Conservation (phyloP, 164 flowering plant genomes). For the Cinnamomum micranthum region DNA sequence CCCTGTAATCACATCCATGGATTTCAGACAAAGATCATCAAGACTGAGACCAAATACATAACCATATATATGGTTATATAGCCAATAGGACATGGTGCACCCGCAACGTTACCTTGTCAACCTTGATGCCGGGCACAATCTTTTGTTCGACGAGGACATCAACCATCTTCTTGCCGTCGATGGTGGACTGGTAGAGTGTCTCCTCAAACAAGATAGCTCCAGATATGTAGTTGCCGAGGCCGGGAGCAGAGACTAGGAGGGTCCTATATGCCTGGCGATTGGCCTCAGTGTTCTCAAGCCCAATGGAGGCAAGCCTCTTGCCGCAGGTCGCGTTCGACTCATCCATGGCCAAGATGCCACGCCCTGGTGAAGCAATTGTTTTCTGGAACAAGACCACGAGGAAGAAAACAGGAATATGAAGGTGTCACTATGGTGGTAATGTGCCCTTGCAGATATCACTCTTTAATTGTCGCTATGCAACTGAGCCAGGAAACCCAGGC, state of each 20-base stretch:
- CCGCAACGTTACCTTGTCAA: background rate
- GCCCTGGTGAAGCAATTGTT: constrained; percentile 76
- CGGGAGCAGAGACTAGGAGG: constrained; percentile 70
- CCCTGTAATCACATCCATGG: background rate
- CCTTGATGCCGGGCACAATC: constrained; percentile 4
- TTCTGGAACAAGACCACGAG: constrained; percentile 34
- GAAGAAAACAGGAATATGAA: background rate
- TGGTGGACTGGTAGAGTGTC: constrained; percentile 5
- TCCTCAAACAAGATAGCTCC: constrained; percentile 2
- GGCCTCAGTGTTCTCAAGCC: constrained; percentile 90
- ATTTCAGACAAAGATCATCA: background rate
- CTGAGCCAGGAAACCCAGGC: too few relatives aligned
- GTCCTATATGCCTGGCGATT: constrained; percentile 91
- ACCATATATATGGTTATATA: background rate
- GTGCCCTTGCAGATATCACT: too few relatives aligned
- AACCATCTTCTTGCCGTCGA: background rate
- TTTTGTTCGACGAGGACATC: background rate
- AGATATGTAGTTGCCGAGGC: constrained; percentile 72
- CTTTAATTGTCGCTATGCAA: too few relatives aligned
- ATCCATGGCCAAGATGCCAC: constrained; percentile 93
- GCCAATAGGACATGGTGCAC: background rate
- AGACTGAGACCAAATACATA: background rate
- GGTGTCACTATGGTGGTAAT: background rate
- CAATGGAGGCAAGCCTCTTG: constrained; percentile 82
- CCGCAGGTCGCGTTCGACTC: constrained; percentile 94